These are phyloP conservation scores for Clarireedia monteithiana DNA, from an alignment of 2,329 filamentous ascomycete species.

Conservation along the genomic window DNA sequence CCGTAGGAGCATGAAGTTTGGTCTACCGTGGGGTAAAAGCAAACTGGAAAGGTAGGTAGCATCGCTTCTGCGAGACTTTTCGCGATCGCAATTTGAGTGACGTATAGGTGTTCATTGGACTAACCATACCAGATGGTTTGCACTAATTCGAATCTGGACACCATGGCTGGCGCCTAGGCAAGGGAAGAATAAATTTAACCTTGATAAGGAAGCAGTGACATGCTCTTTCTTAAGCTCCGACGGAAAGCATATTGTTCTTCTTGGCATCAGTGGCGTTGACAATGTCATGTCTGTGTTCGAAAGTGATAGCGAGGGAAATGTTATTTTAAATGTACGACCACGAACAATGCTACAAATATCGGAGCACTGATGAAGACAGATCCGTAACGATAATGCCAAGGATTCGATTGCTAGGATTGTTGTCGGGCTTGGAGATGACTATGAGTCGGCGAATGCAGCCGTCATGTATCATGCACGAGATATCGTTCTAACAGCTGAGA, in stretches of 20 bases:
- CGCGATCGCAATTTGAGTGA: not conserved
- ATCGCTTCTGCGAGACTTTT: no score
- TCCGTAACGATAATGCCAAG: slow-evolving; percentile 57
- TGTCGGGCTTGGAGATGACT: slow-evolving; percentile 61
- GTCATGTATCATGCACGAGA: slow-evolving; percentile 83
- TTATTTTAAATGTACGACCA: slow-evolving; percentile 53
- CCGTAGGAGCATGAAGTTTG: slow-evolving; percentile 34
- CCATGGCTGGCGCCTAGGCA: slow-evolving; percentile 89
- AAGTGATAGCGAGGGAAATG: slow-evolving; percentile 54
- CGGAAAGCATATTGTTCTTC: slow-evolving; percentile 67
- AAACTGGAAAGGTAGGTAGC: slow-evolving; percentile 26
- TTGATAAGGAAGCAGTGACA: slow-evolving; percentile 72
- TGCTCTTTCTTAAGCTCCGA: slow-evolving; percentile 67
- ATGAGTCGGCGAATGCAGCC: slow-evolving; percentile 70
- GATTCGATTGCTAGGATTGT: slow-evolving; percentile 54
- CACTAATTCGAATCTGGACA: slow-evolving; percentile 68
- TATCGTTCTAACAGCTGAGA: slow-evolving; percentile 43
- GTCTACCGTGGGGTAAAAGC: slow-evolving; percentile 27
- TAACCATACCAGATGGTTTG: slow-evolving; percentile 58
- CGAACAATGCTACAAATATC: slow-evolving; percentile 13
- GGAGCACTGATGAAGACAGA: slow-evolving; percentile 31
- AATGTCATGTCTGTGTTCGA: slow-evolving; percentile 64
- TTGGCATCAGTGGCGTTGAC: slow-evolving; percentile 68
- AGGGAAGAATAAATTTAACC: slow-evolving; percentile 55
- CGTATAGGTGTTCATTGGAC: not conserved